phyloP scores from a whole-genome alignment of 805 yeast species.

The Naumovozyma castellii region DNA sequence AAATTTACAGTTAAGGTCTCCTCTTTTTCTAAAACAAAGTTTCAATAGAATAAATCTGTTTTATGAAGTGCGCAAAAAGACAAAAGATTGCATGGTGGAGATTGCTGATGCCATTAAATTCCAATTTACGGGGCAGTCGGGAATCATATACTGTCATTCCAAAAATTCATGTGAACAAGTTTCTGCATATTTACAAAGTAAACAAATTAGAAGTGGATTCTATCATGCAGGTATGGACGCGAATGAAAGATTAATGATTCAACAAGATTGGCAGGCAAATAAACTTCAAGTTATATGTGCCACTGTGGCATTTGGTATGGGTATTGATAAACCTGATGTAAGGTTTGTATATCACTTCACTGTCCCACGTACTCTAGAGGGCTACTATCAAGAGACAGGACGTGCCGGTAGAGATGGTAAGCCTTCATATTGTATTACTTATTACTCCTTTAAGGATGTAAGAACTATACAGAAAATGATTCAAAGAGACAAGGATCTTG shows the following conservation, averaged over 20 bases:
- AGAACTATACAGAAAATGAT: constrained; percentile 67
- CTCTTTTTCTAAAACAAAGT: constrained; percentile 72
- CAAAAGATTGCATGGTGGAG: constrained; percentile 43
- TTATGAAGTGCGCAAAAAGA: constrained; percentile 68
- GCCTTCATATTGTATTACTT: constrained; percentile 73
- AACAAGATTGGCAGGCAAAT: constrained; percentile 72
- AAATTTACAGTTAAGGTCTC: constrained; percentile 54
- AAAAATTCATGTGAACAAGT: constrained; percentile 81
- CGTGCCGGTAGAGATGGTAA: constrained; percentile 96
- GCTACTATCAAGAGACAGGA: constrained; percentile 96
- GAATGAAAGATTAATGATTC: constrained; percentile 63
- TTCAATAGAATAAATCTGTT: constrained; percentile 81
- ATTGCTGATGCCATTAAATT: constrained; percentile 46
- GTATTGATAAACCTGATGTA: constrained; percentile 94
- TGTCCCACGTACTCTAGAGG: constrained; percentile 84
- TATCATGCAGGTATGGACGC: constrained; percentile 95
- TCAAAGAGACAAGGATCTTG: constrained; percentile 61
- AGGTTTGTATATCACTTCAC: constrained; percentile 84
- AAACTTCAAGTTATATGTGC: constrained; percentile 78
- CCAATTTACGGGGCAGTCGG: constrained; percentile 52
- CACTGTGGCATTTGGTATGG: constrained; percentile 98
- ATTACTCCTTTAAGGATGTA: constrained; percentile 73
- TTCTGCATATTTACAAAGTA: constrained; percentile 43
- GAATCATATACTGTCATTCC: constrained; percentile 90
- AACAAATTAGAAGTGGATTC: constrained; percentile 59